Conservation (phyloP, 2,329 filamentous ascomycete species). For the Colletotrichum filicis region DNA sequence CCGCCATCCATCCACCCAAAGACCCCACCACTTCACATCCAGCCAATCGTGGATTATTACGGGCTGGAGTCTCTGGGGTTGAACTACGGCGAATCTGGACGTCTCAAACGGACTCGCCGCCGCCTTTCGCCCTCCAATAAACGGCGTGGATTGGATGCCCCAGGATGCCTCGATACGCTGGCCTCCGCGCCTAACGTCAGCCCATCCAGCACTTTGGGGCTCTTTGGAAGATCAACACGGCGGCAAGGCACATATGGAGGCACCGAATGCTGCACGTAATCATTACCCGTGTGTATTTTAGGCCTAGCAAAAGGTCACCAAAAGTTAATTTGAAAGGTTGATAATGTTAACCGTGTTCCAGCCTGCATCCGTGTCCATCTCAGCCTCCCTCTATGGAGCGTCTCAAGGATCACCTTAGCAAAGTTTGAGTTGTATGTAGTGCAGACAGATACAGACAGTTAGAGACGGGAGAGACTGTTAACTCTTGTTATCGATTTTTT, state of each 20-base stretch:
- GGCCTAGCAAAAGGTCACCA: not conserved
- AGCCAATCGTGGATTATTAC: slow-evolving; percentile 18
- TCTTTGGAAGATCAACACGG: not conserved
- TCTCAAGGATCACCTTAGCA: not conserved
- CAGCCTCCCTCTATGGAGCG: not conserved
- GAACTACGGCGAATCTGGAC: slow-evolving; percentile 3
- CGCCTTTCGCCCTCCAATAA: not conserved
- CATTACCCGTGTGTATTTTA: slow-evolving; percentile 9
- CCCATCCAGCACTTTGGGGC: slow-evolving; percentile 5
- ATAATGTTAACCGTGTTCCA: not conserved
- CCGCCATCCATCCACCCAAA: not conserved
- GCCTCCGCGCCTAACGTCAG: slow-evolving; percentile 29
- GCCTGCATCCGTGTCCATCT: not conserved
- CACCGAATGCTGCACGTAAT: slow-evolving; percentile 24
- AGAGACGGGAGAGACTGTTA: not conserved
- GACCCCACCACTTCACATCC: not conserved
- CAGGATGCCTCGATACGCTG: slow-evolving; percentile 12
- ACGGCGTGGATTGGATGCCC: slow-evolving; percentile 2
- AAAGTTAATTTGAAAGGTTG: not conserved
- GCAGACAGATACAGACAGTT: not conserved
- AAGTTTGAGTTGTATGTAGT: not conserved
- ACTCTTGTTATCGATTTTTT: not conserved
- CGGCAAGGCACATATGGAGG: not conserved
- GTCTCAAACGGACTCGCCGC: not conserved
- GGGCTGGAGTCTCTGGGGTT: not conserved